Percentiles rank a stretch among this genome's conserved stretches.
phyloP scores from a whole-genome alignment of 2,329 filamentous ascomycete genomes.

The Canariomyces notabilis region DNA sequence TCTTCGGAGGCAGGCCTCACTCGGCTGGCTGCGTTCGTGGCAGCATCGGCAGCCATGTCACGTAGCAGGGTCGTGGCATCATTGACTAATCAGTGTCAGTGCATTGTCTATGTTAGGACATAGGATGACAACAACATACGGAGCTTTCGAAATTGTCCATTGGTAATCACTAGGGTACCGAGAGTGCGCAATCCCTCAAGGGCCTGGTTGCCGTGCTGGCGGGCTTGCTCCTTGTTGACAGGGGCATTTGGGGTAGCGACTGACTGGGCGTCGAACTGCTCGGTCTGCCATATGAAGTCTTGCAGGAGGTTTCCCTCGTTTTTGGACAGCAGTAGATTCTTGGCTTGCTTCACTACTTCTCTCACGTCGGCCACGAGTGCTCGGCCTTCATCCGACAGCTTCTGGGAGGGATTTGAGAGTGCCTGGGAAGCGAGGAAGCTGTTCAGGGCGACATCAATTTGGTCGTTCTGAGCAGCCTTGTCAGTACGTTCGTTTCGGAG shows the following conservation, averaged over 20 bases:
- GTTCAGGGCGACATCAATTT: slow-evolving; percentile 93
- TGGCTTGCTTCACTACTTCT: slow-evolving; percentile 77
- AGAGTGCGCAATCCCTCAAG: slow-evolving; percentile 82
- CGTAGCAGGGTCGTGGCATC: slow-evolving; percentile 78
- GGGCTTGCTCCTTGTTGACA: slow-evolving; percentile 68
- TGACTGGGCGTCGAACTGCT: slow-evolving; percentile 62
- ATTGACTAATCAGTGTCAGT: slow-evolving; percentile 45
- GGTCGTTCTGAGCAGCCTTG: slow-evolving; percentile 63
- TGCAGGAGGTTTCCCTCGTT: slow-evolving; percentile 92
- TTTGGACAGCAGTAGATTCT: slow-evolving; percentile 82
- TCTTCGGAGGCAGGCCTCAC: slow-evolving; percentile 75
- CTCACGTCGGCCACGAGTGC: slow-evolving; percentile 71
- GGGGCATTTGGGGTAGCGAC: slow-evolving; percentile 60
- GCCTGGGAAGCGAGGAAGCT: slow-evolving; percentile 71
- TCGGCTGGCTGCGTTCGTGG: slow-evolving; percentile 67
- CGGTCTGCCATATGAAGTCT: slow-evolving; percentile 94
- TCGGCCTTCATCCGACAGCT: slow-evolving; percentile 78
- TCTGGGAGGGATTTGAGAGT: slow-evolving; percentile 64
- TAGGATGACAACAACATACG: slow-evolving; percentile 45
- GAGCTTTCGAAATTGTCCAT: slow-evolving; percentile 92
- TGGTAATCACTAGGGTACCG: slow-evolving; percentile 85
- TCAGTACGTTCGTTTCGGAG: background rate
- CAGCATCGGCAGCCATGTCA: slow-evolving; percentile 88
- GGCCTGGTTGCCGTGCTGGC: slow-evolving; percentile 78
- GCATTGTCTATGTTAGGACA: background rate